phyloP scores from a whole-genome alignment of 2,329 filamentous ascomycete species.

The Trichoderma citrinoviride region DNA sequence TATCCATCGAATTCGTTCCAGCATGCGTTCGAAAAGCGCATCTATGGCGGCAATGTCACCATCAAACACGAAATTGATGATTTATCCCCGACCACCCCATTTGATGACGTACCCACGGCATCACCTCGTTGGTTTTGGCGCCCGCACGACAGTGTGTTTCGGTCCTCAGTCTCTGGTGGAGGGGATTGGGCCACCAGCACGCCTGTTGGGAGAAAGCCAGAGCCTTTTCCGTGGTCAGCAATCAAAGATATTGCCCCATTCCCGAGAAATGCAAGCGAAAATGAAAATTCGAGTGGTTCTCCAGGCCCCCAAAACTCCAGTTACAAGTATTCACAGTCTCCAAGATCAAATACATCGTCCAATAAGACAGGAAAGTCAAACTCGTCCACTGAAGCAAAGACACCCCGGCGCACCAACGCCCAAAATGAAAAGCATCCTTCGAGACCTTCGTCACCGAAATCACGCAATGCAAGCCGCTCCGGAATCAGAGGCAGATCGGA shows the following conservation, averaged over 20 bases:
- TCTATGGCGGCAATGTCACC: conserved; percentile 26
- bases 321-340: conserved; percentile 16
- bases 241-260: conserved; percentile 17
- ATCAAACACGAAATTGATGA: conserved; percentile 11
- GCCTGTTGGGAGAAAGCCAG: conserved; percentile 26
- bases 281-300: background rate
- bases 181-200: conserved; percentile 22
- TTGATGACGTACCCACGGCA: conserved; percentile 26
- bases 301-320: background rate
- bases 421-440: background rate
- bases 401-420: background rate
- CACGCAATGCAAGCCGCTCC: conserved; percentile 37
- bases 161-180: conserved; percentile 23
- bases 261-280: background rate
- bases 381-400: conserved; percentile 1
- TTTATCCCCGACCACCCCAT: conserved; percentile 24
- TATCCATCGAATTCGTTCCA: conserved; percentile 25
- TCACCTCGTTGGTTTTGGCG: conserved; percentile 27
- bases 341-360: conserved; percentile 21
- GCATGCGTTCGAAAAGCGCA: conserved; percentile 19
- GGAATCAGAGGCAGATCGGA: conserved; percentile 27
- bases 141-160: conserved; percentile 23
- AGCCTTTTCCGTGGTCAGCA: conserved; percentile 29
- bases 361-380: conserved; percentile 11
- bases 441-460: conserved; percentile 36